Evolutionary conservation across 192 early-diverging fungal genomes (phyloP), one percentile per base, ranked within the genome.

Genomic region (Podila horticola): DNA sequence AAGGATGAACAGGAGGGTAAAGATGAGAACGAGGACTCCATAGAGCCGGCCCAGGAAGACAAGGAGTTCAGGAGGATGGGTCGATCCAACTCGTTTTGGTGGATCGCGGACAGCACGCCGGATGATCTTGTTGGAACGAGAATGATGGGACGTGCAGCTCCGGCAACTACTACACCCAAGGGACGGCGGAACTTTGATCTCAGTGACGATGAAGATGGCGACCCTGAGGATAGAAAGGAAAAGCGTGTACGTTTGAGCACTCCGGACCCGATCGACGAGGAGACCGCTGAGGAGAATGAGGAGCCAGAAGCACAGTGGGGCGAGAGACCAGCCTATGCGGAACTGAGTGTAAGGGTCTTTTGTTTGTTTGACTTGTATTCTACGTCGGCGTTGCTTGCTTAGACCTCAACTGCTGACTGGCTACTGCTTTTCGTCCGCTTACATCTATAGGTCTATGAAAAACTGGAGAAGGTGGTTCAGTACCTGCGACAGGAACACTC

Each of bases 401-500:
- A 10, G 36, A 7, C 8, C 36, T 1, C 36, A 6, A 10, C 3
- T 10, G 36, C 10, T 38, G 8, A 38, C 36, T 38, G 10, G 8
- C 8, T 7, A 38, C 36, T 38, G 1, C 8, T 38, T 38, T 38
- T 45, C 11, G 1, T 45, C 41, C 41, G 41, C 41, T 45, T 12
- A 15, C 11, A 8, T 30, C 10, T 48, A 36, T 72, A 90, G 87
- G 62, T 86, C 12, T 52, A 61, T 10, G 83, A 87, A 58, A 86
- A 92, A 62, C 76, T 94, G 5, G 64, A 71, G 4, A 49, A 68
- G n/a, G 72, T 92, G 0, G 83, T 79, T 1, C 9, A 58, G 2
- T 89, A 94, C 62, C 74, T 94, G 28, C 87, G 91, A 13, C 48
- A 38, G 12, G 65, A 84, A 8, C 85, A 92, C 72, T 60, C 45